Conservation (phyloP, 129 eudicot genomes). For the Escallonia rubra region DNA sequence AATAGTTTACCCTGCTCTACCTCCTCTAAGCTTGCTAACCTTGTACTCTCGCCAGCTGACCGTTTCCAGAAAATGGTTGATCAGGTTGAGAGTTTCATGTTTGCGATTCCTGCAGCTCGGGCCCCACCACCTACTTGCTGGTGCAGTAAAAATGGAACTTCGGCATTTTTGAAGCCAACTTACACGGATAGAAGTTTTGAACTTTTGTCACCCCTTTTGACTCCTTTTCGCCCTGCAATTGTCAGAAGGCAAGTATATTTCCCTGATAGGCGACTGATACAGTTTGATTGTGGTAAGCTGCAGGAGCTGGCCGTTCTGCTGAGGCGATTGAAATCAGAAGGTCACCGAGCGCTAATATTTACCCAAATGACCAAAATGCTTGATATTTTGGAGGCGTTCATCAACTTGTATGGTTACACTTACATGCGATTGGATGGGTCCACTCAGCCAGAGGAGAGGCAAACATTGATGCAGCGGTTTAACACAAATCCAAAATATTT, state of each 20-base stretch:
- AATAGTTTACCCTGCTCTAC: conserved; percentile 22
- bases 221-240: conserved; percentile 90
- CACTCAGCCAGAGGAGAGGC: conserved; percentile 93
- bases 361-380: conserved; percentile 99
- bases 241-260: conserved; percentile 94
- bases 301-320: conserved; percentile 88
- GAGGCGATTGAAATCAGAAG: conserved; percentile 83
- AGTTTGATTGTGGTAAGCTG: conserved; percentile 96
- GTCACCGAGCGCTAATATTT: conserved; percentile 90
- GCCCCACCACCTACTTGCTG: conserved; percentile 85
- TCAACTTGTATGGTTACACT: conserved; percentile 85
- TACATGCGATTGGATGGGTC: conserved; percentile 99
- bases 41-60: conserved; percentile 78
- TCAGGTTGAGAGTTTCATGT: conserved; percentile 93
- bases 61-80: conserved; percentile 63
- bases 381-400: conserved; percentile 95
- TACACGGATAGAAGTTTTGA: conserved; percentile 49
- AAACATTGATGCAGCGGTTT: conserved; percentile 93
- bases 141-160: conserved; percentile 68
- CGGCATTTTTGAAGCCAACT: conserved; percentile 46
- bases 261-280: conserved; percentile 94
- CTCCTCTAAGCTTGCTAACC: conserved; percentile 57
- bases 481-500: conserved; percentile 87
- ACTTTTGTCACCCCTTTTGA: conserved; percentile 64
- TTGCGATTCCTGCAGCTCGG: conserved; percentile 96